These are phyloP conservation scores for Syzygium malaccense DNA, from an alignment of 441 rosid genomes.

Conservation along the genomic window DNA sequence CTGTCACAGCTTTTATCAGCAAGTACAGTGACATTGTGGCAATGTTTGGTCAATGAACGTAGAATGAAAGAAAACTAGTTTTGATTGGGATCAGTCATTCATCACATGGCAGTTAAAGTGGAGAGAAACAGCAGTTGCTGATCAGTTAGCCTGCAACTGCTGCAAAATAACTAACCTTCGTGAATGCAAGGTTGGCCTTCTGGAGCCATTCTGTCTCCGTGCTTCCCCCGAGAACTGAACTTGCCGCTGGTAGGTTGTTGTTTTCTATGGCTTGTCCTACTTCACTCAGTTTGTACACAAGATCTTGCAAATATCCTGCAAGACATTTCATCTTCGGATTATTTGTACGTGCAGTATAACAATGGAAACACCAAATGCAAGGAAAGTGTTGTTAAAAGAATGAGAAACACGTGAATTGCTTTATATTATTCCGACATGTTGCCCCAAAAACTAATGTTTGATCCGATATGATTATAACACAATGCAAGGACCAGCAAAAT, in stretches of 20 bases:
- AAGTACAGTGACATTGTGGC: neutral
- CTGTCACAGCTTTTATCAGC: neutral
- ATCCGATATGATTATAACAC: neutral
- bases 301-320: conserved; percentile 87
- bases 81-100: neutral
- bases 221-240: conserved; percentile 68
- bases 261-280: conserved; percentile 93
- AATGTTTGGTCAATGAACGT: neutral
- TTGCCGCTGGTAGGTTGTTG: conserved; percentile 61
- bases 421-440: neutral
- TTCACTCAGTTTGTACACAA: conserved; percentile 83
- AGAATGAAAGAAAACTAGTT: neutral
- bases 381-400: neutral
- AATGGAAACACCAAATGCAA: neutral
- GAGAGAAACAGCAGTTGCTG: neutral
- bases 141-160: neutral
- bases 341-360: neutral
- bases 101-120: neutral
- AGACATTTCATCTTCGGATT: conserved; percentile 2
- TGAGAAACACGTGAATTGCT: neutral
- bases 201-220: conserved; percentile 67
- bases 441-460: neutral
- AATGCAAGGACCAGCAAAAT: neutral
- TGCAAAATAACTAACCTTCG: conserved; percentile 36
- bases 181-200: conserved; percentile 60